Conservation (phyloP, 495 filamentous ascomycete species). For the Saxophila tyrrhenica region DNA sequence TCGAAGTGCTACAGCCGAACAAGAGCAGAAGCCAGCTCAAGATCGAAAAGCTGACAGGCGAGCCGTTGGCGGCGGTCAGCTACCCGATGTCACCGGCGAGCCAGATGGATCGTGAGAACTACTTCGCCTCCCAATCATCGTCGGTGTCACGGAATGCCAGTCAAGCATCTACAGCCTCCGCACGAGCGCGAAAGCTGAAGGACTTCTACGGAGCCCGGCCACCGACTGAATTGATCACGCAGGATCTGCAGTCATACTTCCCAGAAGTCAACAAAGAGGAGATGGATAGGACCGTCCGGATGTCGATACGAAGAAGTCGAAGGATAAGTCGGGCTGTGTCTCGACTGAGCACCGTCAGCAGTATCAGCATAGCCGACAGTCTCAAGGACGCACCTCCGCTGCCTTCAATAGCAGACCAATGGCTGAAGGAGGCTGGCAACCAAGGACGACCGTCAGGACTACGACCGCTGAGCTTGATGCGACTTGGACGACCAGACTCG, state of each 20-base stretch:
- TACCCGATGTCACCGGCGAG: slow-evolving; percentile 68
- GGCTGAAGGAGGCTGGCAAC: slow-evolving; percentile 56
- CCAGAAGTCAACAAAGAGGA: slow-evolving; percentile 85
- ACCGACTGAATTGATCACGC: slow-evolving; percentile 93
- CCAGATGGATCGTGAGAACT: slow-evolving; percentile 47
- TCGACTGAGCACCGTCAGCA: slow-evolving; percentile 87
- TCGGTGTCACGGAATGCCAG: slow-evolving; percentile 35
- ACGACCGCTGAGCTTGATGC: slow-evolving; percentile 53
- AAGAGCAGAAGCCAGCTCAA: slow-evolving; percentile 62
- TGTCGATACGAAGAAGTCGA: slow-evolving; percentile 79
- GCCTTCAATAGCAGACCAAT: slow-evolving; percentile 90
- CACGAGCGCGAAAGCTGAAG: slow-evolving; percentile 48
- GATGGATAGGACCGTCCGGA: slow-evolving; percentile 84
- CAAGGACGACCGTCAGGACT: slow-evolving; percentile 35
- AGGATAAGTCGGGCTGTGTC: slow-evolving; percentile 84
- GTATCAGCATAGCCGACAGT: slow-evolving; percentile 81
- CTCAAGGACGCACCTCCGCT: slow-evolving; percentile 81
- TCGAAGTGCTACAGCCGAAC: slow-evolving; percentile 47
- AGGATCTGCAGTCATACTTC: slow-evolving; percentile 92
- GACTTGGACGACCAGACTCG: slow-evolving; percentile 40
- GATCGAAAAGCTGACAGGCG: slow-evolving; percentile 72
- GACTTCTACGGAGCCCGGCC: slow-evolving; percentile 82
- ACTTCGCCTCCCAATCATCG: slow-evolving; percentile 49
- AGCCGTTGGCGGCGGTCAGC: slow-evolving; percentile 69
- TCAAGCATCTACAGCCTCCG: slow-evolving; percentile 33